Conservation (phyloP, 768 basidiomycete genomes). For the Podaxis rugospora region DNA sequence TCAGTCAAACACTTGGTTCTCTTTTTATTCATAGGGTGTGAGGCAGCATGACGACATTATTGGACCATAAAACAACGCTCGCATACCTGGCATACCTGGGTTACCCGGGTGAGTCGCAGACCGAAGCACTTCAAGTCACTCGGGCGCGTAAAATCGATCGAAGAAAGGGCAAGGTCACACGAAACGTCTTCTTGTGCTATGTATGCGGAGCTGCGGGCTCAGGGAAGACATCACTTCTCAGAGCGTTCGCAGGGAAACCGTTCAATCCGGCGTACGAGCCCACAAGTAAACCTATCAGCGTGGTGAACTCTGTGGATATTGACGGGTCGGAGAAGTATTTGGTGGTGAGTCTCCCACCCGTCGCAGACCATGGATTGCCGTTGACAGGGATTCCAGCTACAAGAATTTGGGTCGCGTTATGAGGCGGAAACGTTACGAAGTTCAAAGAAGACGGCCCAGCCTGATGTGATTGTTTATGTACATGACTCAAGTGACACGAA, state of each 20-base stretch:
- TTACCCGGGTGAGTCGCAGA: slow-evolving; percentile 76
- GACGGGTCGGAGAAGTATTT: slow-evolving; percentile 94
- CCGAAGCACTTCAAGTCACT: slow-evolving; percentile 81
- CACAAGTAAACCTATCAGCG: slow-evolving; percentile 84
- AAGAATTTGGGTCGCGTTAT: slow-evolving; percentile 96
- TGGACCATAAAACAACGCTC: slow-evolving; percentile 89
- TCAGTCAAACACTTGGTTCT: background rate
- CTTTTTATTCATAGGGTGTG: background rate
- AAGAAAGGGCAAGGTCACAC: slow-evolving; percentile 79
- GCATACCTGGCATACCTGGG: slow-evolving; percentile 95
- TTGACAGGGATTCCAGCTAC: slow-evolving; percentile 50
- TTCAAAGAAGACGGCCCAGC: slow-evolving; percentile 85
- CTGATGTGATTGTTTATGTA: slow-evolving; percentile 93
- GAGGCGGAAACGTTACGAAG: slow-evolving; percentile 88
- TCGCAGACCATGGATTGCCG: background rate
- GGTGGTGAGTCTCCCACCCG: slow-evolving; percentile 58
- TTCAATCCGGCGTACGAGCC: slow-evolving; percentile 77
- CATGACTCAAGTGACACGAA: slow-evolving; percentile 98
- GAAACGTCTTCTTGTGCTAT: slow-evolving; percentile 92
- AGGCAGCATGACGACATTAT: slow-evolving; percentile 88
- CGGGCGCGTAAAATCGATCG: slow-evolving; percentile 81
- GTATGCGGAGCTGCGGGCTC: slow-evolving; percentile 94
- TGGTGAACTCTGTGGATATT: slow-evolving; percentile 94
- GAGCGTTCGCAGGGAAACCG: slow-evolving; percentile 82
- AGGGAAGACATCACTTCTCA: slow-evolving; percentile 86